Conservation (phyloP, 345 rosid genomes). For the Anastatica hierochuntica region DNA sequence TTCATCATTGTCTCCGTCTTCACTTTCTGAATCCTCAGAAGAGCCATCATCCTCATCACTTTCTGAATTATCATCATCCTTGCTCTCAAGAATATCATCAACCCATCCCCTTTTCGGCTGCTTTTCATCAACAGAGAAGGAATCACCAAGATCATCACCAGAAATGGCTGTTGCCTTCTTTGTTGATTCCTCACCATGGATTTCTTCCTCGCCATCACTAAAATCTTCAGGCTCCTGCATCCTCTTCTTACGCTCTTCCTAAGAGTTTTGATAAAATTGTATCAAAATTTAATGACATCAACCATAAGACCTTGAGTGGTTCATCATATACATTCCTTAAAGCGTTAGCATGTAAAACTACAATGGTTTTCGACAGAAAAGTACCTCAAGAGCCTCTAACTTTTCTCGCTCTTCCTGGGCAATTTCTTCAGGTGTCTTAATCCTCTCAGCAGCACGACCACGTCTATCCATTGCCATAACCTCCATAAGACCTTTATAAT, state of each 20-base stretch:
- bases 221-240: constrained; percentile 64
- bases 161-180: constrained; percentile 40
- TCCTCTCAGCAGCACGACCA: constrained; percentile 75
- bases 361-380: not conserved
- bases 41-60: constrained; percentile 43
- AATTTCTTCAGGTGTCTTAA: constrained; percentile 90
- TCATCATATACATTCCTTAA: not conserved
- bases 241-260: constrained; percentile 82
- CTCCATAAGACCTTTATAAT: constrained; percentile 50
- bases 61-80: too few relatives aligned
- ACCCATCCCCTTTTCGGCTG: constrained; percentile 62
- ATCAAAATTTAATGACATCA: constrained; percentile 3
- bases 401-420: constrained; percentile 87
- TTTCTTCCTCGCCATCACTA: constrained; percentile 67
- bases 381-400: constrained; percentile 75
- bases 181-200: constrained; percentile 28
- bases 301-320: not conserved
- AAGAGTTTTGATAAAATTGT: too few relatives aligned
- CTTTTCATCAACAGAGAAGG: constrained; percentile 59
- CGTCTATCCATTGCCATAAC: constrained; percentile 59
- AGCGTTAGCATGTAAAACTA: not conserved
- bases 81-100: constrained; percentile 70
- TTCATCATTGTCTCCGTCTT: constrained; percentile 34
- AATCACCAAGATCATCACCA: constrained; percentile 93
- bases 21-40: constrained; percentile 47